Evolutionary conservation across 202 grass and related monocot species (phyloP), one percentile per base, ranked within the genome.

Genomic region (Bolboschoenoplectus hybrid): DNA sequence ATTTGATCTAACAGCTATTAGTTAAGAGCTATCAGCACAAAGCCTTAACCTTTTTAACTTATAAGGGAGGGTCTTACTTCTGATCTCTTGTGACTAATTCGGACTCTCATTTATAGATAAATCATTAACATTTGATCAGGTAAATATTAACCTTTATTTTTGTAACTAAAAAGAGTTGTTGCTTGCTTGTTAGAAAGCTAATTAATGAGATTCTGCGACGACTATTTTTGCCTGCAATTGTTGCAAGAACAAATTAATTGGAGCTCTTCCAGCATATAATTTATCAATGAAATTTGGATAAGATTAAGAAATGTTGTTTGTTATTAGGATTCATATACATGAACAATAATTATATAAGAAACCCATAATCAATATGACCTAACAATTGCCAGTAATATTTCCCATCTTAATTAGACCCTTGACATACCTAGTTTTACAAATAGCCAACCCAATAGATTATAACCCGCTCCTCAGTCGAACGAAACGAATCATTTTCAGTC

Each of bases 291-390:
- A 68, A 74, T 51, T 52, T 51, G 46, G 46, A 74, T 4, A 34
- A 51, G 1, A 74, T 26, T 13, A 39, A 17, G 32, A 39, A 38
- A 78, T 78, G 17, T 17, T 17, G 75, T 53, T 80, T 79, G n/a
- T 41, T 40, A 40, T 58, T 60, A 60, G 75, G 7, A 80, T n/a
- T 38, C 60, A 60, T 9, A 60, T 41, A 80, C 36, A 61, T 80
- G 14, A 43, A 60, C 16, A 60, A 41, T 2, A 43, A 58, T 19
- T 60, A 80, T 8, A 7, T 72, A 72, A 45, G 46, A 47, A 72
- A 47, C 14, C n/a, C 41, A 72, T 47, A 72, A 47, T 40, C 40
- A 47, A 19, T 72, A n/a, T 61, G 51, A 60, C 35, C 20, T 16
- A 26, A 35, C 47, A 53, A n/a, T 17, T 74, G 19, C 10, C 9